Base-by-base conservation (phyloP, 2,329 filamentous ascomycete genomes). In the Sodiomyces alkalinus region DNA sequence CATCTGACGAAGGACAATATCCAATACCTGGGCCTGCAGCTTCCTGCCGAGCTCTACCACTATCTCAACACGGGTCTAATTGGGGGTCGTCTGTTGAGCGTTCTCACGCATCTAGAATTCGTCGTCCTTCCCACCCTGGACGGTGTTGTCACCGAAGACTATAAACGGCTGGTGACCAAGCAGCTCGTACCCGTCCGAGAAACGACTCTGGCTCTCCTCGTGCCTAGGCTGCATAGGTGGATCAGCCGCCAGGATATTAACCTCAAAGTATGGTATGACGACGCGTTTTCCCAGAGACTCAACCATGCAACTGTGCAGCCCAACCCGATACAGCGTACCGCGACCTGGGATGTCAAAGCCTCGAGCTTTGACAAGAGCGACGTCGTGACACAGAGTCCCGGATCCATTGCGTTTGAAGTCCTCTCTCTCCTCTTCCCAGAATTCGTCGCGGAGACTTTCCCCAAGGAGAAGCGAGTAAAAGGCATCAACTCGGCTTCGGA, bases 31-130 rank as follows among this genome's bases (percentile, higher is more conserved):
- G 85, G 85, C n/a, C 71, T 92, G 33, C 79, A 86, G 34, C 62
- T 98, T 5, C 85, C 90, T 0, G 74, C 85, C 22, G 90, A 98
- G 52, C 62, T 96, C 12, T 86, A 87, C 48, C 80, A 83, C 51
- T 96, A 96, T 49, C 64, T 94, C 27, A 85, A 83, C 33, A 75
- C 70, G 28, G 90, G 83, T 19, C 58, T 94, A 23, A 72, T 96
- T 38, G 74, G 81, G 17, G 65, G 83, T 15, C 73, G 81, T 26
- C 63, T 93, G 20, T 66, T 92, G 9, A 81, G 79, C 48, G 87
- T 76, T 67, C 72, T 93, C 41, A 79, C 81, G 4, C 78, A 82
- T 30, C 74, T 78, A 38, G 75, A 87, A 47, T 69, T 92, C 32
- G 56, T 80, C 17, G 68, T 94, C 28, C 66, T 74, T 28, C 78